Conservation (phyloP, 139 green algal species). For the Volvox reticuliferus region DNA sequence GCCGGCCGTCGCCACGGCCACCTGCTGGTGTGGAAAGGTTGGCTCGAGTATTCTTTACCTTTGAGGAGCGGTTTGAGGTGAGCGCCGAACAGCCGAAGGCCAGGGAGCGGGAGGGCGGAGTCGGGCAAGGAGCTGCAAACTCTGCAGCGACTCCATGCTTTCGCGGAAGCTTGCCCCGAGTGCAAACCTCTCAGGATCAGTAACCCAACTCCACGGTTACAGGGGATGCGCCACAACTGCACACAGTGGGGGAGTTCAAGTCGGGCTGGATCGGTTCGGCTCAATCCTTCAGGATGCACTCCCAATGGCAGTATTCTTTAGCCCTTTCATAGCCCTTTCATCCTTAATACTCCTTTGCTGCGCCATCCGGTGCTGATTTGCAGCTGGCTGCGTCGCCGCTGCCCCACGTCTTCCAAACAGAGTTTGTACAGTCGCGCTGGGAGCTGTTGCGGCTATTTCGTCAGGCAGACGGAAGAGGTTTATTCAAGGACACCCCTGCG, state of each 20-base stretch:
- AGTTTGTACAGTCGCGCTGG: slow-evolving; percentile 53
- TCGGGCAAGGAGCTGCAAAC: too few relatives aligned
- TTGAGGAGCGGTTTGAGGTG: slow-evolving; percentile 82
- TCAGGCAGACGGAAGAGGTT: slow-evolving; percentile 27
- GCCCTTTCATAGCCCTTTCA: too few relatives aligned
- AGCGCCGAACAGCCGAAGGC: background rate
- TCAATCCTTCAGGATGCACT: too few relatives aligned
- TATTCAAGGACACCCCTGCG: slow-evolving; percentile 65
- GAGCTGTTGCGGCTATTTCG: slow-evolving; percentile 41
- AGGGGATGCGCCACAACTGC: too few relatives aligned
- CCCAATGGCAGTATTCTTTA: too few relatives aligned
- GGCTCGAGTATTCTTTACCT: slow-evolving; percentile 55
- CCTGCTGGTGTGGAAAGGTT: slow-evolving; percentile 24
- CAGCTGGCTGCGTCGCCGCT: slow-evolving; percentile 81
- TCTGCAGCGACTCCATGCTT: too few relatives aligned
- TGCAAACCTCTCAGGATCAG: too few relatives aligned
- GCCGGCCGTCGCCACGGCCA: background rate
- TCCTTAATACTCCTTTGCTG: too few relatives aligned
- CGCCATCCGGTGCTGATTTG: background rate
- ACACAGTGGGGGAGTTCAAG: too few relatives aligned
- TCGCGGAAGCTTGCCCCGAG: too few relatives aligned
- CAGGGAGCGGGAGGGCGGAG: background rate
- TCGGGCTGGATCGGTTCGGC: too few relatives aligned
- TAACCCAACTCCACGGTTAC: too few relatives aligned
- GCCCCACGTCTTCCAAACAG: slow-evolving; percentile 77